A percentile compares a stretch with the other conserved stretches of the same genome.
phyloP scores from a whole-genome alignment of 257 asterid species.

The Rauvolfia tetraphylla region DNA sequence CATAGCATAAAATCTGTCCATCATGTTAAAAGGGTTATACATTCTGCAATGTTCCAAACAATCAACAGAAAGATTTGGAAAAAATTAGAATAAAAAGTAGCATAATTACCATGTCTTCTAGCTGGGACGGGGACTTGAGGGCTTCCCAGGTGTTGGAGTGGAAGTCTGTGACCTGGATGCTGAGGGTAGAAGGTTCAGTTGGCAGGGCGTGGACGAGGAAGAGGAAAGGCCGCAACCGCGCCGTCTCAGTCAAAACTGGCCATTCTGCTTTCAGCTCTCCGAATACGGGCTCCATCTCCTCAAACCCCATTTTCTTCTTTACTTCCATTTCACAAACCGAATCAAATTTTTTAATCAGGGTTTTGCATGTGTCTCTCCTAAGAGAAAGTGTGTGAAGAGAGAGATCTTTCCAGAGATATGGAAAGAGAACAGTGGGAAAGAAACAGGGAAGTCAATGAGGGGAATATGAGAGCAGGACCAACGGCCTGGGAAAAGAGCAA shows the following conservation, averaged over 20 bases:
- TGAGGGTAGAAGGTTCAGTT: slow-evolving; percentile 42
- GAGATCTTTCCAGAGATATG: too few relatives aligned
- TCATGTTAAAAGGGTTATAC: not conserved
- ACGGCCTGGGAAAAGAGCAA: too few relatives aligned
- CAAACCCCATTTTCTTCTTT: not conserved
- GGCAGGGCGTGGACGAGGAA: slow-evolving; percentile 36
- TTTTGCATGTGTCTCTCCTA: too few relatives aligned
- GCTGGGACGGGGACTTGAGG: slow-evolving; percentile 58
- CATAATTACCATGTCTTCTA: slow-evolving; percentile 70
- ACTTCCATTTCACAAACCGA: not conserved
- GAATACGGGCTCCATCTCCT: slow-evolving; percentile 44
- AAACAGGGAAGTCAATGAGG: too few relatives aligned
- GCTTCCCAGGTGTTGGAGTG: slow-evolving; percentile 59
- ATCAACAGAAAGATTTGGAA: too few relatives aligned
- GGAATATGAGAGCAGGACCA: too few relatives aligned
- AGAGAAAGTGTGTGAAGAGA: too few relatives aligned
- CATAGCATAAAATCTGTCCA: too few relatives aligned
- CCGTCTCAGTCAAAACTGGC: not conserved
- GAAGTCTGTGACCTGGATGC: slow-evolving; percentile 7
- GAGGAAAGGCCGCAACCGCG: slow-evolving; percentile 40
- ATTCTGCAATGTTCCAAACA: too few relatives aligned
- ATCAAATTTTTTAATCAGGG: not conserved
- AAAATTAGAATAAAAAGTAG: not conserved
- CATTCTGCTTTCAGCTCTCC: slow-evolving; percentile 49
- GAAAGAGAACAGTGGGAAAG: too few relatives aligned